Conservation (phyloP, 2,329 filamentous ascomycete genomes). For the Fusarium pseudonygamai region DNA sequence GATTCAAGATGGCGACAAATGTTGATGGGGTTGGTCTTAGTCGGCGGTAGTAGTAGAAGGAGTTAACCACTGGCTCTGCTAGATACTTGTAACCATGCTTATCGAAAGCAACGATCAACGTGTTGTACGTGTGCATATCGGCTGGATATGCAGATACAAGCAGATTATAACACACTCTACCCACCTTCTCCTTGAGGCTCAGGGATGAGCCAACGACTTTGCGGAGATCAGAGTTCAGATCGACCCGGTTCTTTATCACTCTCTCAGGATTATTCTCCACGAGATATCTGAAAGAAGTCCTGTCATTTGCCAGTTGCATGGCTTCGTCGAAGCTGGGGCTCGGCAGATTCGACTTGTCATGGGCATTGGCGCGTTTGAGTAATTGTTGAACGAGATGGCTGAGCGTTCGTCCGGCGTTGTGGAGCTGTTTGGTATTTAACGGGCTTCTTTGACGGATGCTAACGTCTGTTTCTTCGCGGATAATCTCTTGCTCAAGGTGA, state of each 20-base stretch:
- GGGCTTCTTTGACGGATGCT: slow-evolving; percentile 34
- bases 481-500: slow-evolving; percentile 43
- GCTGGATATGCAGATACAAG: slow-evolving; percentile 69
- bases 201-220: slow-evolving; percentile 42
- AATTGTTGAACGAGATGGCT: slow-evolving; percentile 45
- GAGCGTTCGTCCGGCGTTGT: slow-evolving; percentile 41
- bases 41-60: slow-evolving; percentile 56
- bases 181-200: slow-evolving; percentile 48
- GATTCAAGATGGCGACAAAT: slow-evolving; percentile 59
- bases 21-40: slow-evolving; percentile 61
- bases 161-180: slow-evolving; percentile 70
- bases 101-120: slow-evolving; percentile 73
- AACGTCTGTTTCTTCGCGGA: slow-evolving; percentile 42
- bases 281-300: slow-evolving; percentile 39
- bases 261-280: slow-evolving; percentile 40
- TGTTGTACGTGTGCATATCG: slow-evolving; percentile 75
- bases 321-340: slow-evolving; percentile 46
- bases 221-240: slow-evolving; percentile 46
- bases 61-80: slow-evolving; percentile 62
- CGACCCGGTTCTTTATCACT: slow-evolving; percentile 39
- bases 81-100: slow-evolving; percentile 59
- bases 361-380: slow-evolving; percentile 40
- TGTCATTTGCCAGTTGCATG: slow-evolving; percentile 28
- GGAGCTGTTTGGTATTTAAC: slow-evolving; percentile 41
- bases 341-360: slow-evolving; percentile 31